Evolutionary conservation across 78 protist species (phyloP).

Genomic region (Polysphondylium violaceum): DNA sequence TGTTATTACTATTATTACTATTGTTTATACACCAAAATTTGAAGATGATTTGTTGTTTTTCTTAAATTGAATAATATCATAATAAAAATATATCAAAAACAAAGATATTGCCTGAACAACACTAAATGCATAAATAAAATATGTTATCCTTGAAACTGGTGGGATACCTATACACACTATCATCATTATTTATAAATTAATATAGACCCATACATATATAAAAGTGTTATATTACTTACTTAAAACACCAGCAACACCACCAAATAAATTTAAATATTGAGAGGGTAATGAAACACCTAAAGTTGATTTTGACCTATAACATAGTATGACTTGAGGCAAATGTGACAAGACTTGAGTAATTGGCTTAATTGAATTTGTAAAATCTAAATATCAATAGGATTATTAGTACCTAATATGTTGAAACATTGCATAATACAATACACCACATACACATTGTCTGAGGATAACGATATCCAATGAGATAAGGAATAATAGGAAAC

Average conservation of each 20-base stretch:
- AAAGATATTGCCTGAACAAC: constrained; percentile 53
- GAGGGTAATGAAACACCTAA: constrained; percentile 58
- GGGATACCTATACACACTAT: constrained; percentile 60
- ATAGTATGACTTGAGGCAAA: constrained; percentile 49
- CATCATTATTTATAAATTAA: not conserved
- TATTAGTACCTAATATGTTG: not conserved
- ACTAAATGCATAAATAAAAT: constrained; percentile 45
- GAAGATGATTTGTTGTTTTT: no score
- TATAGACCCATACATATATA: not conserved
- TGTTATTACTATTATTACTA: no score
- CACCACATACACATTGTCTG: constrained; percentile 39
- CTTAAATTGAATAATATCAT: no score
- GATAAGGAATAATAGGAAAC: constrained; percentile 51
- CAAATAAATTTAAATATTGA: constrained; percentile 70
- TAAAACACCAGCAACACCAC: constrained; percentile 63
- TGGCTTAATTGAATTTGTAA: constrained; percentile 70
- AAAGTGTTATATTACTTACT: constrained; percentile 19
- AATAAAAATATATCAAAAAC: constrained; percentile 48
- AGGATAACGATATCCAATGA: constrained; percentile 52
- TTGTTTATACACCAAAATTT: no score
- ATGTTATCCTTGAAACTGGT: constrained; percentile 53
- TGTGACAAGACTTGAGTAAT: constrained; percentile 66
- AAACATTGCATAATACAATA: not conserved
- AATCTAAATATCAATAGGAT: not conserved
- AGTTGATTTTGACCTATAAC: constrained; percentile 49